These are phyloP conservation scores for Zygosaccharomyces gambellarensis DNA, from an alignment of 805 yeast species.

Conservation along the genomic window DNA sequence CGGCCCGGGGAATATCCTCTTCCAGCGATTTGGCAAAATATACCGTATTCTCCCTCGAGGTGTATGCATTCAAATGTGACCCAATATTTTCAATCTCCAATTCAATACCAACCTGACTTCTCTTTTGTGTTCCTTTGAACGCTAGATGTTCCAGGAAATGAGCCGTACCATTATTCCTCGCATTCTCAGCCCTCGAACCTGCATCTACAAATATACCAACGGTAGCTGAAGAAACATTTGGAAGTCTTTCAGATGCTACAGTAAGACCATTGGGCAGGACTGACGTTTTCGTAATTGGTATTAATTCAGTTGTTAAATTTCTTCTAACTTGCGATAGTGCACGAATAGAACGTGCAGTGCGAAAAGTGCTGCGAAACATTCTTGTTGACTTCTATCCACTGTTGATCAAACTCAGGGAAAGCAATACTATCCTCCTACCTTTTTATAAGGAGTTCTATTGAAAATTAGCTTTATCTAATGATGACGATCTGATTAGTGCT, in stretches of 20 bases:
- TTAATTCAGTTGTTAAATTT: not conserved
- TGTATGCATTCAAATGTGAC: slow-evolving; percentile 96
- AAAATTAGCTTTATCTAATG: too few species aligned
- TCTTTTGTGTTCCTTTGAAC: slow-evolving; percentile 82
- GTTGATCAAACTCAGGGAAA: too few species aligned
- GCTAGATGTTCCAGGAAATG: slow-evolving; percentile 96
- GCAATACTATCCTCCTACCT: too few species aligned
- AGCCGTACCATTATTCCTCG: slow-evolving; percentile 87
- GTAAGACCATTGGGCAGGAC: slow-evolving; percentile 86
- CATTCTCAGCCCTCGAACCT: slow-evolving; percentile 92
- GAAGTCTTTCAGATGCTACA: slow-evolving; percentile 85
- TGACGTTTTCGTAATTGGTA: slow-evolving; percentile 58
- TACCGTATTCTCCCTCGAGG: slow-evolving; percentile 95
- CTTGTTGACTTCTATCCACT: not conserved
- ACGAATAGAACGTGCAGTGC: not conserved
- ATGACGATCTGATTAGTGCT: too few species aligned
- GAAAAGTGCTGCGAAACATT: slow-evolving; percentile 2
- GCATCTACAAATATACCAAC: slow-evolving; percentile 99
- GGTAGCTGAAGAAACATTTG: slow-evolving; percentile 88
- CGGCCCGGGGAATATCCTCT: slow-evolving; percentile 75
- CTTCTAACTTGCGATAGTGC: not conserved
- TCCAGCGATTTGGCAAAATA: slow-evolving; percentile 87
- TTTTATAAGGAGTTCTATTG: too few species aligned
- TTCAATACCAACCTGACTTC: slow-evolving; percentile 81
- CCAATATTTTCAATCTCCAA: slow-evolving; percentile 94